Conservation (phyloP, 345 rosid genomes). For the Populus tremula region DNA sequence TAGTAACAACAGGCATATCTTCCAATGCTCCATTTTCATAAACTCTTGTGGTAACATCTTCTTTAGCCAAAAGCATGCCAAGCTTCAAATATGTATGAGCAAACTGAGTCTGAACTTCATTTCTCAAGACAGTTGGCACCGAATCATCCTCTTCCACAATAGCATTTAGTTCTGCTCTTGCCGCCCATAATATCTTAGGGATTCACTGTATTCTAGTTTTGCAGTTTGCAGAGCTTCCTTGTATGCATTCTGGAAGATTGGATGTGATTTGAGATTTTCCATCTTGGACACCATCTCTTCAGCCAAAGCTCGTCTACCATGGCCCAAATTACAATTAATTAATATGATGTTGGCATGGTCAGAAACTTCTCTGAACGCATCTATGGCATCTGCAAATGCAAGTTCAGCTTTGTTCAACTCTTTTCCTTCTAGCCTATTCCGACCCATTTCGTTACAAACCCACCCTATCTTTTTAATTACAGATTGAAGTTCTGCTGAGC, state of each 20-base stretch:
- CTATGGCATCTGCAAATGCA: conserved; percentile 77
- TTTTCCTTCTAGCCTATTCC: conserved; percentile 65
- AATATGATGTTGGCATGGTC: conserved; percentile 74
- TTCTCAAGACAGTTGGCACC: conserved; percentile 46
- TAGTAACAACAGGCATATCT: conserved; percentile 20
- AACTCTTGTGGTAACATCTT: conserved; percentile 54
- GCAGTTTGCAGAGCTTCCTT: conserved; percentile 64
- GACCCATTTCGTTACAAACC: conserved; percentile 88
- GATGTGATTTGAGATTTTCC: conserved; percentile 49
- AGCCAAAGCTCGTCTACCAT: conserved; percentile 86
- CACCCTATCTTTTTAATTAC: conserved; percentile 79
- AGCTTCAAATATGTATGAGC: conserved; percentile 85
- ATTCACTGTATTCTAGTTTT: conserved; percentile 68
- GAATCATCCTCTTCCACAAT: conserved; percentile 31
- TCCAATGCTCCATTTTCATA: conserved; percentile 45
- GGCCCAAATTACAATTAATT: conserved; percentile 85
- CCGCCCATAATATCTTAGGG: conserved; percentile 74
- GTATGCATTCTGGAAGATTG: conserved; percentile 43
- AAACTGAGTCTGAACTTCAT: conserved; percentile 76
- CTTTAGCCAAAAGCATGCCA: conserved; percentile 84
- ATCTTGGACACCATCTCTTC: conserved; percentile 78
- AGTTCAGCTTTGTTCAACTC: conserved; percentile 70
- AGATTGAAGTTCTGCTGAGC: conserved; percentile 53
- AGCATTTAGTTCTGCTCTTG: conserved; percentile 57
- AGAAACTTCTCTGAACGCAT: conserved; percentile 66